Evolutionary conservation across 164 flowering plant species (phyloP), one percentile per base, ranked within the genome.

Genomic region (Nymphaea colorata): DNA sequence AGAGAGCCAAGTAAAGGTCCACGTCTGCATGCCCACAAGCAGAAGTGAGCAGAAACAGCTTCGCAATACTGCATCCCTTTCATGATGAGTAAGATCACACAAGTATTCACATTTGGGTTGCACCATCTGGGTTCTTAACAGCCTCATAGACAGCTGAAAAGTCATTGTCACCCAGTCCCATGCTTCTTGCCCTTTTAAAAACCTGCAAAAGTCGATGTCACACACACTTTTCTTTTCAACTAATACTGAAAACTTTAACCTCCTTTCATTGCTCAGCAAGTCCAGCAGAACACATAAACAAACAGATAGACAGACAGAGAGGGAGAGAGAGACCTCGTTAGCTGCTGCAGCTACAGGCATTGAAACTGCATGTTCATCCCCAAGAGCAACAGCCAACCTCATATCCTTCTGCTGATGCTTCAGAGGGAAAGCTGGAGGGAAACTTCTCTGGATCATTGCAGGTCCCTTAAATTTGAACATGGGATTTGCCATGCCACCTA

Each of bases 361-460:
- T 66, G 99, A 77, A n/a, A 87, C 85, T 15, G 88, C 87, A 76
- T 83, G 85, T 76, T 91, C 95, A 72, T 94, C 97, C 43, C 99
- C 99, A 42, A 94, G 97, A 44, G 97, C 89, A 75, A 94, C 86
- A 76, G 96, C 99, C 83, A 94, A 72, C 71, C 96, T 86, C 96
- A 94, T 87, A 75, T 94, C 97, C 76, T 94, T 94, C 83, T 94
- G 99, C 76, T 91, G 97, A 80, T 94, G 99, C 75, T 94, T 94
- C 43, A 94, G 76, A 73, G 97, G 99, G 77, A 94, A 94, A 61
- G 96, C 95, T 64, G 97, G 91, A 43, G 95, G 66, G 70, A 84
- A 86, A 65, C 62, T 86, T 65, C 68, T 75, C 72, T 84, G 55
- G 59, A 88, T 80, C 93, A 94, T 94, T 6, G 88, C 63, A 2